Evolutionary conservation across 2,329 filamentous ascomycete species (phyloP).

Genomic region (Ilyonectria robusta): DNA sequence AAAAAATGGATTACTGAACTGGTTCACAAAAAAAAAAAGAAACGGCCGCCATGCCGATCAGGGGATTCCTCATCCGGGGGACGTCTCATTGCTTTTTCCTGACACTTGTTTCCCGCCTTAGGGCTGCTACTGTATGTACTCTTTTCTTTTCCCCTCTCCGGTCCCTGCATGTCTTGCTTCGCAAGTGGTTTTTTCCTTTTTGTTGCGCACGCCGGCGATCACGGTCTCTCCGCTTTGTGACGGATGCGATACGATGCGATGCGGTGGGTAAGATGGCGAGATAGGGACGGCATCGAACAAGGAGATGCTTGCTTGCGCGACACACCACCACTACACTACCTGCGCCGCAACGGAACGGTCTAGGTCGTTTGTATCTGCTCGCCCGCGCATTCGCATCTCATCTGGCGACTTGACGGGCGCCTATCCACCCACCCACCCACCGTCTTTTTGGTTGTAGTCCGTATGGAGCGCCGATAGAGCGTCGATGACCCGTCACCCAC

Average conservation of each 20-base stretch:
- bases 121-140: neutral
- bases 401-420: constrained; percentile 8
- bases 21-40: neutral
- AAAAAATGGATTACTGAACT: neutral
- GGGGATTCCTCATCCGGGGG: neutral
- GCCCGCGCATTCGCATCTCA: constrained; percentile 16
- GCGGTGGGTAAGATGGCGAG: constrained; percentile 17
- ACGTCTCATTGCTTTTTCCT: neutral
- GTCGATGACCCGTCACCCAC: constrained; percentile 7
- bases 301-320: too few relatives aligned
- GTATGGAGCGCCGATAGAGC: constrained; percentile 12
- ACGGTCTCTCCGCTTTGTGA: constrained; percentile 7
- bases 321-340: neutral
- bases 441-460: constrained; percentile 18
- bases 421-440: neutral
- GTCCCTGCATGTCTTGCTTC: neutral
- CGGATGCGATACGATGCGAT: constrained; percentile 16
- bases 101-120: neutral
- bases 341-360: constrained; percentile 7
- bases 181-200: neutral
- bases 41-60: constrained; percentile 1
- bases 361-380: neutral
- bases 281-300: neutral
- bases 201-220: constrained; percentile 5
- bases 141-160: neutral